Evolutionary conservation across 2,329 filamentous ascomycete genomes (phyloP), one percentile per base, ranked within the genome.

Genomic region (Botrytis elliptica): DNA sequence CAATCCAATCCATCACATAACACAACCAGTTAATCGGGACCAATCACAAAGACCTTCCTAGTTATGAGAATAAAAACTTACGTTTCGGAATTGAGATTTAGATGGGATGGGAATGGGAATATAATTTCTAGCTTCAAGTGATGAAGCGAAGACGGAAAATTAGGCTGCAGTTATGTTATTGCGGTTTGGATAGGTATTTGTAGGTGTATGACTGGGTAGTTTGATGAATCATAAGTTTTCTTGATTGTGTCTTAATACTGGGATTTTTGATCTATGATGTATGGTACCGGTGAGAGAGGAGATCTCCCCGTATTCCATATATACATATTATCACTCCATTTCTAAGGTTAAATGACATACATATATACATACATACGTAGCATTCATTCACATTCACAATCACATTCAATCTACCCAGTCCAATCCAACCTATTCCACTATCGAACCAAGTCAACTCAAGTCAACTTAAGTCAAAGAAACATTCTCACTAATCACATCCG

Each of bases 351-450:
- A n/a, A n/a, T n/a, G 0, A 16, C 5, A 55, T 16, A n/a, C 12
- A n/a, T 55, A n/a, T 1, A 55, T n/a, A 52, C 0, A 52, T 55
- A n/a, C 0, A 55, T n/a, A 52, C 0, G n/a, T 55, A n/a, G 1
- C 0, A n/a, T 16, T 16, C 49, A 55, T 16, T n/a, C 12, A 3
- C 25, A 52, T 44, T 8, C 42, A 44, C 1, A 44, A 20, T 44
- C 6, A 44, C 6, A 44, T 18, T 22, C 20, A 49, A 49, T 49
- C 9, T 12, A 55, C 5, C 5, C 25, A n/a, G 5, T 0, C 20
- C 49, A 16, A 7, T 2, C 0, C 16, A 20, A 20, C 0, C 22
- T n/a, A 12, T 12, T 49, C 3, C 46, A 25, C 20, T 1, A 4
- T 49, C 22, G 22, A 25, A 25, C 0, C 20, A 9, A 46, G 44